These are phyloP conservation scores for Candida coleopterorum DNA, from an alignment of 805 yeast species.

Conservation along the genomic window DNA sequence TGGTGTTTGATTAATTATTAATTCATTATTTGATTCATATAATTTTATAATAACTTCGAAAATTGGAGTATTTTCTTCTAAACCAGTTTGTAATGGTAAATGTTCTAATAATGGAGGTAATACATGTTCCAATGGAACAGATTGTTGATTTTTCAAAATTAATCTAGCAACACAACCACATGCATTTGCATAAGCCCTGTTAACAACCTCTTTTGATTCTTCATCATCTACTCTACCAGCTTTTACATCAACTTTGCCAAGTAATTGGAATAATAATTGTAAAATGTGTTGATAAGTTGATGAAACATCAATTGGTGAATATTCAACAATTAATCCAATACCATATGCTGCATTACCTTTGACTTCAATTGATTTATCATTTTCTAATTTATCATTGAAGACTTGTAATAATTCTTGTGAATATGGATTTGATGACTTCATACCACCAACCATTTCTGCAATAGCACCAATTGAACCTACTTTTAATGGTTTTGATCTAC, in stretches of 20 bases:
- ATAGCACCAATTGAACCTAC: constrained; percentile 82
- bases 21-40: constrained; percentile 57
- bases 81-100: constrained; percentile 82
- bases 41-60: constrained; percentile 71
- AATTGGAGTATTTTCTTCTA: constrained; percentile 90
- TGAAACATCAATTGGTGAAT: constrained; percentile 53
- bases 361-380: constrained; percentile 78
- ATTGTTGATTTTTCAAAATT: constrained; percentile 64
- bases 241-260: constrained; percentile 56
- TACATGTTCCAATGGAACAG: constrained; percentile 69
- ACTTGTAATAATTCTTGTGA: constrained; percentile 65
- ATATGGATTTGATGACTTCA: constrained; percentile 63
- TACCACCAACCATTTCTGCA: constrained; percentile 81
- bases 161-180: constrained; percentile 96
- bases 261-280: constrained; percentile 73
- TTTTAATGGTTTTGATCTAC: constrained; percentile 67
- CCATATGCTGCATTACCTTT: constrained; percentile 96
- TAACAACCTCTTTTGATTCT: constrained; percentile 71
- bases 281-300: constrained; percentile 65
- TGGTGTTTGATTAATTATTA: constrained; percentile 53
- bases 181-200: constrained; percentile 87
- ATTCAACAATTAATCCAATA: constrained; percentile 69
- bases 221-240: constrained; percentile 51
- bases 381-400: constrained; percentile 63
- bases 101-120: constrained; percentile 73